Evolutionary conservation across 768 basidiomycete species (phyloP).

Genomic region (Suillus lakei): DNA sequence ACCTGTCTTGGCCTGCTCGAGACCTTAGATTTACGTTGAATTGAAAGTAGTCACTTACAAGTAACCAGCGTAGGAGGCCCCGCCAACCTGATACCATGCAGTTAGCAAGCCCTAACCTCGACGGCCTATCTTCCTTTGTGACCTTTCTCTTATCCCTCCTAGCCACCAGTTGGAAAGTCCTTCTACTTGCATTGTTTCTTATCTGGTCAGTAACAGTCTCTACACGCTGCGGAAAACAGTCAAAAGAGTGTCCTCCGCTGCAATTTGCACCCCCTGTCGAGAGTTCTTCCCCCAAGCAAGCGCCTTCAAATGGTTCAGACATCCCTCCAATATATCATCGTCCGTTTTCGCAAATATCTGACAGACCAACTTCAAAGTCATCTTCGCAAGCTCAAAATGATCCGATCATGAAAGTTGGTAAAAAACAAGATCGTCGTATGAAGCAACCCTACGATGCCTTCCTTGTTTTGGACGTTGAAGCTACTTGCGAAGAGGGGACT

Average conservation of each 20-base stretch:
- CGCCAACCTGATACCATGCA: not conserved
- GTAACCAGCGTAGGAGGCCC: not conserved
- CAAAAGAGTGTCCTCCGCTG: conserved; percentile 1
- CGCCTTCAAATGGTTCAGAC: not conserved
- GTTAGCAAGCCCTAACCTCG: not conserved
- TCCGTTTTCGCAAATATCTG: conserved; percentile 13
- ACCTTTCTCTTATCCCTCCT: not conserved
- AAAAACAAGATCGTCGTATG: conserved; percentile 20
- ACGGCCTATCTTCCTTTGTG: not conserved
- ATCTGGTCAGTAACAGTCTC: conserved; percentile 7
- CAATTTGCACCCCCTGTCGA: not conserved
- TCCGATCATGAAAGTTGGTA: conserved; percentile 1
- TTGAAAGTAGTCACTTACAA: not conserved
- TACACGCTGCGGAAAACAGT: not conserved
- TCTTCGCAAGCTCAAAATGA: conserved; percentile 12
- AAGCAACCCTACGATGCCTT: conserved; percentile 74
- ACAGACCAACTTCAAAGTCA: conserved; percentile 6
- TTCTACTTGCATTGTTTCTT: conserved; percentile 14
- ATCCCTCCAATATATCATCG: conserved; percentile 27
- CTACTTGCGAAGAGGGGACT: conserved; percentile 72
- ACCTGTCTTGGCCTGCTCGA: not conserved
- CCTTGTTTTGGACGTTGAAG: conserved; percentile 90
- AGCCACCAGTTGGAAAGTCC: not conserved
- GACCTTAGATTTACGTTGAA: not conserved
- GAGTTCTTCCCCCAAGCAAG: not conserved